Base-by-base conservation (phyloP, 2,329 filamentous ascomycete species). In the Zopfia rhizophila region DNA sequence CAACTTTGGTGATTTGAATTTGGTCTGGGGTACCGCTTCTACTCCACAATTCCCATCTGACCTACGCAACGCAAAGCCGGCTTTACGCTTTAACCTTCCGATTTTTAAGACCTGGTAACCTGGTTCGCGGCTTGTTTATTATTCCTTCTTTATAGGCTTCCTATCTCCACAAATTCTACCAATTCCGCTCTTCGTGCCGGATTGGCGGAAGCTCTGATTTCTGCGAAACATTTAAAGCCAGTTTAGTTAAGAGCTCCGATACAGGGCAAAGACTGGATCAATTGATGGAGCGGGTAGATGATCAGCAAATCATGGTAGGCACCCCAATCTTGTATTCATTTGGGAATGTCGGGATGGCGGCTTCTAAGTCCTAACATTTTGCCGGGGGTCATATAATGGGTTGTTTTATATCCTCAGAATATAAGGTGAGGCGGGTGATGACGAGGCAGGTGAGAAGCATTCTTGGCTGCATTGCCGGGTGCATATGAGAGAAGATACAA, bases 271-370 rank as follows among this genome's bases (percentile, higher is more conserved):
- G 13, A 21, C 11, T 35, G 13, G 37, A 48, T 47, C 45, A 46
- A 19, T 25, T 31, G 40, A 42, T 48, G 40, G 28, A 46, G 39
- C 27, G 42, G 32, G 32, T 42, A 52, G 32, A 33, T 45, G 32
- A 52, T 17, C 24, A 45, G 18, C 28, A 45, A 38, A 42, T 36
- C 25, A 30, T 36, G 17, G 27, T 10, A 22, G 22, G 31, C 11
- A n/a, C 13, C 41, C 35, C 32, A 48, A 54, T 51, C 18, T 46
- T 38, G 22, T 17, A 3, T 54, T 56, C 47, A 56, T 56, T 35
- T 53, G 25, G 35, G 27, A 28, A 25, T 19, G 29, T 43, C 51
- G 47, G 53, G 37, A 54, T 45, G 38, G 36, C 53, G 53, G 53
- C 44, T 53, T 36, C 31, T 36, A 41, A 44, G 29, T 54, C 47